Evolutionary conservation across 208 protist genomes (phyloP).

Genomic region (Trypanosoma avium): DNA sequence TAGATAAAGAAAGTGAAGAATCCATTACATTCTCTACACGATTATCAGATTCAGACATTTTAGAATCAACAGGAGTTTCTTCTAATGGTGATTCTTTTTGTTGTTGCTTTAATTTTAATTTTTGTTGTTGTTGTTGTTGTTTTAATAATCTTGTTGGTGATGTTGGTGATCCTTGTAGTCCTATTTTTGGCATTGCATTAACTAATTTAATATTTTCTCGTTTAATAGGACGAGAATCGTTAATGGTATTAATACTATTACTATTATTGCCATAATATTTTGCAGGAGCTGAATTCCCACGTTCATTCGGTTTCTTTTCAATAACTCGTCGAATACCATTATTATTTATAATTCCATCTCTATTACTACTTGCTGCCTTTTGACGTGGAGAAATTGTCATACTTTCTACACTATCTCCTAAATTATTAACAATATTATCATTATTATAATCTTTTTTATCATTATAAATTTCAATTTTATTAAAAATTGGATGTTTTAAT

Average conservation of each 20-base stretch:
- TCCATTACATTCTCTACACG: no score
- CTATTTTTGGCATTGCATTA: neutral
- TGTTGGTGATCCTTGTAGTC: neutral
- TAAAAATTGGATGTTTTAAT: conserved; percentile 66
- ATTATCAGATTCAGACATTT: no score
- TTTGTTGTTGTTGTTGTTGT: neutral
- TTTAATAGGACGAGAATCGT: no score
- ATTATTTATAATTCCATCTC: no score
- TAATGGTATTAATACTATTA: no score
- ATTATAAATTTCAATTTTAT: conserved; percentile 10
- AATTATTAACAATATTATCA: neutral
- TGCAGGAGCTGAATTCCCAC: neutral
- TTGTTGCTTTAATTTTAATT: neutral
- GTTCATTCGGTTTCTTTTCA: neutral
- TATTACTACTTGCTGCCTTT: no score
- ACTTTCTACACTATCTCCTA: neutral
- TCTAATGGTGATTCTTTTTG: neutral
- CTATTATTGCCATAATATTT: neutral
- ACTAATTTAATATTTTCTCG: neutral
- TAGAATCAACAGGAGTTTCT: no score
- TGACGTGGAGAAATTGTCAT: no score
- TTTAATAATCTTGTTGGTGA: neutral
- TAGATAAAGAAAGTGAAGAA: neutral
- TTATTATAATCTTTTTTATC: neutral
- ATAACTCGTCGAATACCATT: neutral